Evolutionary conservation across 2,329 filamentous ascomycete species (phyloP).

Genomic region (Aulographum hederae): DNA sequence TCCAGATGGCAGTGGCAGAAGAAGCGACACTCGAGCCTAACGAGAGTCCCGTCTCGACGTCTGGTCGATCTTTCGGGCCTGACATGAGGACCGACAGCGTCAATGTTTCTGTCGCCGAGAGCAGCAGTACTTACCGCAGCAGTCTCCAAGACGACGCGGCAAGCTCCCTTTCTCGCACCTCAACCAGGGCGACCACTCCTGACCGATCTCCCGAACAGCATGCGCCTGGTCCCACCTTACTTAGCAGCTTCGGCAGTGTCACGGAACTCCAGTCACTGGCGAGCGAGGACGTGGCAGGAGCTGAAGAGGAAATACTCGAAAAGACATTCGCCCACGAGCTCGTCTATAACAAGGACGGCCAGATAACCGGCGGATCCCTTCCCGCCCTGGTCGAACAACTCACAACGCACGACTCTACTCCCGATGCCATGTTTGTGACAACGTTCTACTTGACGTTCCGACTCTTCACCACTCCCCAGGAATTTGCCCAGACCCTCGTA

Average conservation of each 20-base stretch:
- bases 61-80: constrained; percentile 13
- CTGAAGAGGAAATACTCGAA: constrained; percentile 70
- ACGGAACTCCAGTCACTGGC: constrained; percentile 42
- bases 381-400: constrained; percentile 85
- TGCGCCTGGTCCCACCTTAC: constrained; percentile 19
- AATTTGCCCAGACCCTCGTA: constrained; percentile 67
- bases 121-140: constrained; percentile 60
- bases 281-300: constrained; percentile 48
- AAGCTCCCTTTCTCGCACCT: constrained; percentile 63
- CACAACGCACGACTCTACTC: constrained; percentile 81
- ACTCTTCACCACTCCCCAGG: constrained; percentile 66
- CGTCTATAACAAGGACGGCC: constrained; percentile 83
- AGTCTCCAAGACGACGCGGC: constrained; percentile 57
- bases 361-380: constrained; percentile 82
- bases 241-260: constrained; percentile 45
- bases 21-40: constrained; percentile 9
- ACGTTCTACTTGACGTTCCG: constrained; percentile 95
- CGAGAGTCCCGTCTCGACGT: constrained; percentile 12
- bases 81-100: constrained; percentile 37
- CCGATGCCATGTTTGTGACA: constrained; percentile 78
- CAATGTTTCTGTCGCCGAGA: constrained; percentile 58
- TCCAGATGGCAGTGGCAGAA: constrained; percentile 4
- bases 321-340: constrained; percentile 85
- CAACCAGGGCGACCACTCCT: constrained; percentile 70
- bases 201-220: constrained; percentile 39